phyloP scores from a whole-genome alignment of 2,329 filamentous ascomycete genomes.

The Ceratocystis papillata region DNA sequence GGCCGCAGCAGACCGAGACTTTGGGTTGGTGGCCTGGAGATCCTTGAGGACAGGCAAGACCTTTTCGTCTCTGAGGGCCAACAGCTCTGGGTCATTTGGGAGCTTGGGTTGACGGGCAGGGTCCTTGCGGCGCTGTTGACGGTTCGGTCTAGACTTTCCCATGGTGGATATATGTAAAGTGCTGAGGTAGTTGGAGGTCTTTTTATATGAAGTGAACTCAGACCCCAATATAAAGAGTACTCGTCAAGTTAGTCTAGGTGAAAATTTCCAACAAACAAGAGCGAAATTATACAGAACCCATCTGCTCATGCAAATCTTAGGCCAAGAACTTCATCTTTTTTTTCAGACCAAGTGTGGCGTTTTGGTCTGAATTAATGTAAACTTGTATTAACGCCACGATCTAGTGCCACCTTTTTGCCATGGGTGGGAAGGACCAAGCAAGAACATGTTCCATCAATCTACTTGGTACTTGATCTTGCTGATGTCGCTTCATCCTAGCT shows the following conservation, averaged over 20 bases:
- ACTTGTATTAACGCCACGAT: background rate
- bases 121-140: slow-evolving; percentile 40
- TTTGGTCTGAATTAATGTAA: background rate
- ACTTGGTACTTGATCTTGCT: no score
- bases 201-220: background rate
- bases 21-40: slow-evolving; percentile 48
- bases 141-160: slow-evolving; percentile 50
- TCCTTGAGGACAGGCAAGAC: slow-evolving; percentile 54
- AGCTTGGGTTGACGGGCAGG: slow-evolving; percentile 51
- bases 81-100: slow-evolving; percentile 52
- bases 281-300: background rate
- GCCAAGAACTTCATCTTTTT: background rate
- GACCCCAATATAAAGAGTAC: background rate
- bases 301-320: background rate
- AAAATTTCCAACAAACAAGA: slow-evolving; percentile 14
- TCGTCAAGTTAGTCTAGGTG: background rate
- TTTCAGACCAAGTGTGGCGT: slow-evolving; percentile 6
- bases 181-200: background rate
- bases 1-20: slow-evolving; percentile 49
- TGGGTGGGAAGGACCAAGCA: background rate
- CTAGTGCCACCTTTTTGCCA: background rate
- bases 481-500: no score
- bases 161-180: slow-evolving; percentile 32
- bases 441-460: no score
- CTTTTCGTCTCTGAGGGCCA: slow-evolving; percentile 50